Base-by-base conservation (phyloP, 2,329 filamentous ascomycete genomes). In the Cercospora citrullina region DNA sequence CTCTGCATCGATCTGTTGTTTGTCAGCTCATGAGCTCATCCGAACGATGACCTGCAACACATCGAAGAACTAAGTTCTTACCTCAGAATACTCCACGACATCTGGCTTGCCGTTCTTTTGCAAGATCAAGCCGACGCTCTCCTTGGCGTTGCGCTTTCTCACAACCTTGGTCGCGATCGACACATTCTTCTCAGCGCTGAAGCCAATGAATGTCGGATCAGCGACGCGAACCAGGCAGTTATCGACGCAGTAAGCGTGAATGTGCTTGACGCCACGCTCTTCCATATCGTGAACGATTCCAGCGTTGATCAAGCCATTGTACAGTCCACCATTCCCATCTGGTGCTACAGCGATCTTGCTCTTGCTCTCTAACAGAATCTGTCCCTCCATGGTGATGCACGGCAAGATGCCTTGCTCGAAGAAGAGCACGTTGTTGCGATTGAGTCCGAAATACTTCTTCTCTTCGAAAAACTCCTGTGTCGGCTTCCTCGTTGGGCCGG, bases 161-260 rank as follows among this genome's bases (percentile, higher is more conserved):
- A 99, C 95, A n/a, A 97, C 95, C 86, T 99, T 99, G 74, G 95
- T 99, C 33, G 94, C 94, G 76, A 99, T 96, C 82, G 97, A 93
- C 74, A 97, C 94, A 69, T 93, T 84, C 80, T 94, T 92, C 62
- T 90, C 87, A 51, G 94, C 93, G 4, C 93, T 87, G 82, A 98
- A 98, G 74, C 95, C 95, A 75, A 98, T 90, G 83, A 99, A 98
- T 74, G 93, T 87, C 14, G 95, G 95, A 77, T 99, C 95, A 30
- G 94, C 94, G n/a, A 99, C 94, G 83, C 93, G 94, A 79, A 97
- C 94, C n/a, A 99, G 87, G 83, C 94, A 98, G 85, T 99, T 99
- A 84, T 99, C 95, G 57, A 99, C 95, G 78, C 95, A 97, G 86
- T 98, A 98, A 59, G 94, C 91, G 81, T 99, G 94, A 70, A 99